phyloP scores from a whole-genome alignment of 164 flowering plant species.

The Warburgia ugandensis region DNA sequence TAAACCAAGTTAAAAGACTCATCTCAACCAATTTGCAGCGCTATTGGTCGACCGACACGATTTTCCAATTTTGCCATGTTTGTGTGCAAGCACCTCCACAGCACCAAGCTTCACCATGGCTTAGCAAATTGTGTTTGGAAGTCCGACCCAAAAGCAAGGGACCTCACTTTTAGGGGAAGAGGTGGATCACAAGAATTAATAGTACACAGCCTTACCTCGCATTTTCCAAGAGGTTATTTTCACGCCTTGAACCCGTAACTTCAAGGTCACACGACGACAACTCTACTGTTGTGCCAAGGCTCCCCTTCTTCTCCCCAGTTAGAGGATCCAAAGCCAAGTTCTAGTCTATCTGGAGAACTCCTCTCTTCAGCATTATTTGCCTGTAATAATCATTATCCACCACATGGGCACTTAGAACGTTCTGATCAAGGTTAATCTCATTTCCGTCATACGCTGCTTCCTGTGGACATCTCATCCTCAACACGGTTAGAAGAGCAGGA shows the following conservation, averaged over 20 bases:
- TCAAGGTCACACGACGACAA: no score
- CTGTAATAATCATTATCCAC: conserved; percentile 2
- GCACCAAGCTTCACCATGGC: conserved; percentile 13
- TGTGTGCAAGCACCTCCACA: conserved; percentile 5
- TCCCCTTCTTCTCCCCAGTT: background rate
- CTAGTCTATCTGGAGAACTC: conserved; percentile 11
- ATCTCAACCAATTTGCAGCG: no score
- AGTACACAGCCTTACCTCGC: no score
- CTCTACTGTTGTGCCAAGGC: no score
- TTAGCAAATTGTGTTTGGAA: conserved; percentile 1
- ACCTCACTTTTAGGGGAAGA: no score
- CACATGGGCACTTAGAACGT: conserved; percentile 4
- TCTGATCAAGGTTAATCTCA: conserved; percentile 29
- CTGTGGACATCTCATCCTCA: conserved; percentile 20
- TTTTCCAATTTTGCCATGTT: conserved; percentile 8
- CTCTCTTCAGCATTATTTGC: conserved; percentile 1
- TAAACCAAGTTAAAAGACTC: no score
- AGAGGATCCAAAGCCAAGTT: conserved; percentile 4
- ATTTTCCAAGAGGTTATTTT: no score
- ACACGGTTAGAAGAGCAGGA: conserved; percentile 1
- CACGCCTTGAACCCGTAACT: no score
- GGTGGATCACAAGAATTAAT: no score
- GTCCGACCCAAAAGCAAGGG: background rate
- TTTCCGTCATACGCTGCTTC: conserved; percentile 3
- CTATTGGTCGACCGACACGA: conserved; percentile 3